These are phyloP conservation scores for Acanthamoeba quina DNA, from an alignment of 208 protist species.

Conservation along the genomic window DNA sequence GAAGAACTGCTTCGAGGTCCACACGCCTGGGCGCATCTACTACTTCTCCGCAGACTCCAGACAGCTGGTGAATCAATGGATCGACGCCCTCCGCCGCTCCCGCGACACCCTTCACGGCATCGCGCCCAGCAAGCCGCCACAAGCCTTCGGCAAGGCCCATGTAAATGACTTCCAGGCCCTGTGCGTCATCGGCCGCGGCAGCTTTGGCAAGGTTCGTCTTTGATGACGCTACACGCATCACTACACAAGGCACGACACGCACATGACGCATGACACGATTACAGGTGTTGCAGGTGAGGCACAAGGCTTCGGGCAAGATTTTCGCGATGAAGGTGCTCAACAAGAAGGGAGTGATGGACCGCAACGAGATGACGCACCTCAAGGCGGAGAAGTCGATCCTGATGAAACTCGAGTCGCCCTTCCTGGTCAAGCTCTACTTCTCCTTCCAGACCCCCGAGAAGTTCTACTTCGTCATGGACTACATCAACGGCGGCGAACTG, in stretches of 20 bases:
- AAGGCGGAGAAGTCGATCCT: slow-evolving; percentile 88
- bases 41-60: neutral
- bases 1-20: slow-evolving; percentile 22
- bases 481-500: slow-evolving; percentile 95
- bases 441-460: slow-evolving; percentile 95
- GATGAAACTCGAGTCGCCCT: slow-evolving; percentile 78
- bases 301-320: slow-evolving; percentile 86
- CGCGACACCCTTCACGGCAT: neutral
- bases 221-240: too few relatives aligned
- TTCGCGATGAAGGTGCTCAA: slow-evolving; percentile 92
- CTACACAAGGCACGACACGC: too few relatives aligned
- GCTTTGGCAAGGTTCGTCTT: slow-evolving; percentile 21
- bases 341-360: slow-evolving; percentile 85
- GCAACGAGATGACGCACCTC: slow-evolving; percentile 86
- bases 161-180: slow-evolving; percentile 16
- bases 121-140: neutral
- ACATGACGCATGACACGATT: accelerated
- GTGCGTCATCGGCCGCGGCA: neutral
- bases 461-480: slow-evolving; percentile 96
- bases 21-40: neutral
- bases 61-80: neutral
- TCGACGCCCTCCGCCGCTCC: neutral
- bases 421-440: slow-evolving; percentile 95
- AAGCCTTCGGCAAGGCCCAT: neutral
- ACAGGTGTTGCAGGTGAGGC: slow-evolving; percentile 85